phyloP scores from a whole-genome alignment of 306 rosid species.

The Alnus rubra region DNA sequence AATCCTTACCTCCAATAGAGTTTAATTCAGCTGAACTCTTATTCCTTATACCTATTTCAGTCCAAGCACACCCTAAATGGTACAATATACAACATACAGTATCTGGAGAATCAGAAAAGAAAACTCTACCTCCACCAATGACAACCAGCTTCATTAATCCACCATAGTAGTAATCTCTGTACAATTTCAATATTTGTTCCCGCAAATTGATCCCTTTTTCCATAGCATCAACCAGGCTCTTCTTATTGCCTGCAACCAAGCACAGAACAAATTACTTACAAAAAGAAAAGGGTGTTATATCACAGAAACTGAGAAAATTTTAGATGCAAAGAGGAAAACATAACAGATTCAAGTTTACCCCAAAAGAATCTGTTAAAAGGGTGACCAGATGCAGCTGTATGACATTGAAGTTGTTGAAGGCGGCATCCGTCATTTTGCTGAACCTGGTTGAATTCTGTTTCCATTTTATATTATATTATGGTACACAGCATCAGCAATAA shows the following conservation, averaged over 20 bases:
- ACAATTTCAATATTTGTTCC: constrained; percentile 72
- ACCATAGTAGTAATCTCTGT: constrained; percentile 78
- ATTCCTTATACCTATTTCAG: not conserved
- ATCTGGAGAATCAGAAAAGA: constrained; percentile 18
- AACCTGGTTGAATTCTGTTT: constrained; percentile 88
- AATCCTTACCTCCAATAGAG: not conserved
- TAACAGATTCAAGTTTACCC: constrained; percentile 53
- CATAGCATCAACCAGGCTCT: constrained; percentile 91
- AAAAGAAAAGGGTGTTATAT: constrained; percentile 2
- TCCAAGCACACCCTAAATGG: not conserved
- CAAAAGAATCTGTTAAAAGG: constrained; percentile 84
- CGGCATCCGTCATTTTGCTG: constrained; percentile 87
- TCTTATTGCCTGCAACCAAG: constrained; percentile 76
- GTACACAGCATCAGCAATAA: constrained; percentile 37
- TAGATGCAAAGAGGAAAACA: constrained; percentile 26
- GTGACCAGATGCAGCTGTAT: constrained; percentile 71
- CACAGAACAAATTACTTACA: constrained; percentile 3
- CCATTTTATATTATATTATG: constrained; percentile 40
- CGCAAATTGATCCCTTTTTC: constrained; percentile 83
- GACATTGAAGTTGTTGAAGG: constrained; percentile 91
- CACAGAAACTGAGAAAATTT: constrained; percentile 20
- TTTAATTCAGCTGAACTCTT: not conserved
- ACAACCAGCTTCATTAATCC: constrained; percentile 96
- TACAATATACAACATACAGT: not conserved
- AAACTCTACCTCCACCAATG: constrained; percentile 91